Conservation (phyloP, 129 eudicot species). For the Flaveria robusta region DNA sequence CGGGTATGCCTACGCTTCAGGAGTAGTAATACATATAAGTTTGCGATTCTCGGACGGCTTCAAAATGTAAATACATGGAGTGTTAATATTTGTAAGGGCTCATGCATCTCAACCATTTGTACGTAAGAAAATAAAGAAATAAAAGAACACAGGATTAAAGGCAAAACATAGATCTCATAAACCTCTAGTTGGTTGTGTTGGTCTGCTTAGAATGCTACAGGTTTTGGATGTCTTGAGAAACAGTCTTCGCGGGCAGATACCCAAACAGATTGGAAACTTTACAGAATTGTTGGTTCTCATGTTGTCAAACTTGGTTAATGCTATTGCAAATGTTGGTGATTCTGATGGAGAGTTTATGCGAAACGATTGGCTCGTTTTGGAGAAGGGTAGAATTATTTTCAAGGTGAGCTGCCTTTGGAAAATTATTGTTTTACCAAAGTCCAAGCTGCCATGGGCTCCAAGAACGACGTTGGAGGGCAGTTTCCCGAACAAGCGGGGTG, state of each 20-base stretch:
- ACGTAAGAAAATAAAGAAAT: too few relatives aligned
- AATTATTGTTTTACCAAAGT: constrained; percentile 55
- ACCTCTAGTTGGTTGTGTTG: too few relatives aligned
- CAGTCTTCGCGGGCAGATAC: constrained; percentile 61
- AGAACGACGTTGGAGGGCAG: constrained; percentile 67
- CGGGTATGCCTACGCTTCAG: too few relatives aligned
- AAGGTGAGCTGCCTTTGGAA: constrained; percentile 54
- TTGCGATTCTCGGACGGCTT: too few relatives aligned
- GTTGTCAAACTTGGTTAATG: constrained; percentile 63
- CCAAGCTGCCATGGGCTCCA: constrained; percentile 82
- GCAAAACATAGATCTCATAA: too few relatives aligned
- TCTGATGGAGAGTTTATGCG: constrained; percentile 12
- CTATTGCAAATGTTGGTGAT: constrained; percentile 42
- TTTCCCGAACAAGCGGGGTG: constrained; percentile 61
- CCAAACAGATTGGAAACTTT: constrained; percentile 64
- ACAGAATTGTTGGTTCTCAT: constrained; percentile 59
- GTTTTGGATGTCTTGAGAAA: constrained; percentile 81
- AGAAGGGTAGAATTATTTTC: constrained; percentile 64
- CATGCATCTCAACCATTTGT: too few relatives aligned
- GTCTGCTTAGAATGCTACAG: constrained; percentile 59
- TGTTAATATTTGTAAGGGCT: too few relatives aligned
- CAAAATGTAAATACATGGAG: too few relatives aligned
- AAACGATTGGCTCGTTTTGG: constrained; percentile 25
- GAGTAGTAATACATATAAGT: too few relatives aligned
- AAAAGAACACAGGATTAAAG: too few relatives aligned